These are phyloP conservation scores for Isoetes taiwanensis DNA, from an alignment of 75 land plant genomes.

Conservation along the genomic window DNA sequence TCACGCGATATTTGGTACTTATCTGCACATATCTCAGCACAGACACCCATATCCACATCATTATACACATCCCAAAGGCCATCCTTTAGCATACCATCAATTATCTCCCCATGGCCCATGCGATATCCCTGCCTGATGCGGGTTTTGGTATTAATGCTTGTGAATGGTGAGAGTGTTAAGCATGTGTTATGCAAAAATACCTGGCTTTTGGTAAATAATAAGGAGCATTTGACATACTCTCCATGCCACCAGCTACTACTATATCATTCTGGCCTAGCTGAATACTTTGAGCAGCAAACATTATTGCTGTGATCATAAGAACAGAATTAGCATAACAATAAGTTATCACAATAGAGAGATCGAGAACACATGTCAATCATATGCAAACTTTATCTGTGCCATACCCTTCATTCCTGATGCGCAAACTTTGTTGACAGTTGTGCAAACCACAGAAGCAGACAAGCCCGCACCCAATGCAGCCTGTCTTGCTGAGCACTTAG, in stretches of 20 bases:
- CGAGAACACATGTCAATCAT: background rate
- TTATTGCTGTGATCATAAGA: constrained; percentile 33
- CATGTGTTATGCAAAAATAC: constrained; percentile 8
- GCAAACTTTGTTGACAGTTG: constrained; percentile 91
- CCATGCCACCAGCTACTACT: constrained; percentile 95
- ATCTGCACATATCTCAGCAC: constrained; percentile 89
- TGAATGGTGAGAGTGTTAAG: background rate
- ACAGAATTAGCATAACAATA: background rate
- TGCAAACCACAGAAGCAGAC: constrained; percentile 64
- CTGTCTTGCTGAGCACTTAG: too few relatives aligned
- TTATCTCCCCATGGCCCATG: constrained; percentile 67
- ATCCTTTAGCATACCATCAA: constrained; percentile 97
- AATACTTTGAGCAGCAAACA: constrained; percentile 79
- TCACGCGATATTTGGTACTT: constrained; percentile 47
- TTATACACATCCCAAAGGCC: constrained; percentile 98
- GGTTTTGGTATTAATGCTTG: background rate
- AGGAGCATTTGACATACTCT: constrained; percentile 96
- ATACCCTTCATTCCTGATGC: constrained; percentile 92
- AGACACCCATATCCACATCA: constrained; percentile 81
- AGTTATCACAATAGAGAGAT: too few relatives aligned
- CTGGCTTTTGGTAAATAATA: constrained; percentile 67
- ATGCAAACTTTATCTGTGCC: background rate
- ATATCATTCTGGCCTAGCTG: constrained; percentile 74
- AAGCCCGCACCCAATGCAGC: constrained; percentile 86
- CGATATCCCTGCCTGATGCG: constrained; percentile 77